Conservation (phyloP, 257 asterid genomes). For the Cordia subcordata region DNA sequence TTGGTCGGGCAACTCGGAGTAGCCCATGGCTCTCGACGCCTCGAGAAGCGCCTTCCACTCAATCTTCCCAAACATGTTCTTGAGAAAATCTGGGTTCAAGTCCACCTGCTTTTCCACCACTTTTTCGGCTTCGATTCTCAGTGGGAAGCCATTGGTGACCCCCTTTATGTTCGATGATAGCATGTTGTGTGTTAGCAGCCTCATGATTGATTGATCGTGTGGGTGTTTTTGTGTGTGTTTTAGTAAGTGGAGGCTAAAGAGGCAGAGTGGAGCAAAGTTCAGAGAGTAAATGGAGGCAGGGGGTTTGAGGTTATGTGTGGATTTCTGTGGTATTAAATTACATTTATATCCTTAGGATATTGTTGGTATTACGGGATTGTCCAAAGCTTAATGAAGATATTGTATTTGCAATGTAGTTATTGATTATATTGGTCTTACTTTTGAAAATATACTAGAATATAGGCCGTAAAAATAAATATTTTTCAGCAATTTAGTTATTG, state of each 20-base stretch:
- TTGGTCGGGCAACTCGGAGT: constrained; percentile 56
- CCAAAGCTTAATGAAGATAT: no score
- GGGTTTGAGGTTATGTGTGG: not conserved
- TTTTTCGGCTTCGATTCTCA: constrained; percentile 57
- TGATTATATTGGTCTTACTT: no score
- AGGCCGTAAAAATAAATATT: no score
- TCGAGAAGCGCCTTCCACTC: constrained; percentile 77
- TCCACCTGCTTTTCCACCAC: constrained; percentile 61
- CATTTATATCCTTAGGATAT: no score
- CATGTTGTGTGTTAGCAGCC: constrained; percentile 90
- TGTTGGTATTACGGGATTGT: no score
- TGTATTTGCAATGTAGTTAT: no score
- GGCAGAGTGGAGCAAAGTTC: not conserved
- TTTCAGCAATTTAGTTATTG: no score
- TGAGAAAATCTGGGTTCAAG: constrained; percentile 60
- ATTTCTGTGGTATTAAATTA: no score
- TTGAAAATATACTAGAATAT: no score
- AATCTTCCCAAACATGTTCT: constrained; percentile 65
- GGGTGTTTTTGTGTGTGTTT: no score
- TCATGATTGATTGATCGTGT: constrained; percentile 27
- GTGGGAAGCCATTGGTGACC: constrained; percentile 66
- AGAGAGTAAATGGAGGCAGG: not conserved
- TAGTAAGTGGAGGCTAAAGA: not conserved
- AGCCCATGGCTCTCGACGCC: constrained; percentile 71
- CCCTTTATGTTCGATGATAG: constrained; percentile 86